These are phyloP conservation scores for Aspergillus novoparasiticus DNA, from an alignment of 2,329 filamentous ascomycete species.

Conservation along the genomic window DNA sequence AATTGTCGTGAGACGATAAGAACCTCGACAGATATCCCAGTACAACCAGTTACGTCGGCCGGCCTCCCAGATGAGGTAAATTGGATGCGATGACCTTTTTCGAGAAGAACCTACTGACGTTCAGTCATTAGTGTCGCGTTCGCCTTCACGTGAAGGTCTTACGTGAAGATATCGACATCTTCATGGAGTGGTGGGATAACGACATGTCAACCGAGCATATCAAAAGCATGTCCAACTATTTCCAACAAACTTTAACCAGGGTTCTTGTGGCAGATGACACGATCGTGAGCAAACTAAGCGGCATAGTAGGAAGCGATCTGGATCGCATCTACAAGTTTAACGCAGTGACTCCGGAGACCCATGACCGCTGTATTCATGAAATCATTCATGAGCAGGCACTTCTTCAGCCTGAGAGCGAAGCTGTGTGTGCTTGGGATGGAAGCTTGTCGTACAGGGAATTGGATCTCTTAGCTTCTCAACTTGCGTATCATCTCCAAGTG, in stretches of 20 bases:
- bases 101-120: slow-evolving; percentile 8
- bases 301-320: slow-evolving; percentile 60
- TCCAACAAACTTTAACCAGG: slow-evolving; percentile 55
- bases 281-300: slow-evolving; percentile 51
- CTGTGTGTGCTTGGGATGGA: slow-evolving; percentile 45
- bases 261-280: slow-evolving; percentile 49
- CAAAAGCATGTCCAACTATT: slow-evolving; percentile 54
- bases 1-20: slow-evolving; percentile 28
- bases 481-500: slow-evolving; percentile 40
- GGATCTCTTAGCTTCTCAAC: slow-evolving; percentile 39
- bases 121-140: slow-evolving; percentile 33
- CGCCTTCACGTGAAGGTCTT: slow-evolving; percentile 40
- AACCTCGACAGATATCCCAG: slow-evolving; percentile 16
- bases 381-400: slow-evolving; percentile 41
- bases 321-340: slow-evolving; percentile 59
- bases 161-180: slow-evolving; percentile 37
- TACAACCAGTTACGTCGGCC: slow-evolving; percentile 29
- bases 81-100: background rate
- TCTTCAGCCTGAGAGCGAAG: slow-evolving; percentile 34
- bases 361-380: slow-evolving; percentile 45
- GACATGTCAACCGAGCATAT: slow-evolving; percentile 42
- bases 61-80: slow-evolving; percentile 38
- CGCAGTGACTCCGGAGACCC: slow-evolving; percentile 43
- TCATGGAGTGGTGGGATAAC: slow-evolving; percentile 42
- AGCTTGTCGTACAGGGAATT: slow-evolving; percentile 40